A percentile compares a stretch with the other conserved stretches of the same genome.
Conservation (phyloP, 2,329 filamentous ascomycete species). For the Penicillium sp. region DNA sequence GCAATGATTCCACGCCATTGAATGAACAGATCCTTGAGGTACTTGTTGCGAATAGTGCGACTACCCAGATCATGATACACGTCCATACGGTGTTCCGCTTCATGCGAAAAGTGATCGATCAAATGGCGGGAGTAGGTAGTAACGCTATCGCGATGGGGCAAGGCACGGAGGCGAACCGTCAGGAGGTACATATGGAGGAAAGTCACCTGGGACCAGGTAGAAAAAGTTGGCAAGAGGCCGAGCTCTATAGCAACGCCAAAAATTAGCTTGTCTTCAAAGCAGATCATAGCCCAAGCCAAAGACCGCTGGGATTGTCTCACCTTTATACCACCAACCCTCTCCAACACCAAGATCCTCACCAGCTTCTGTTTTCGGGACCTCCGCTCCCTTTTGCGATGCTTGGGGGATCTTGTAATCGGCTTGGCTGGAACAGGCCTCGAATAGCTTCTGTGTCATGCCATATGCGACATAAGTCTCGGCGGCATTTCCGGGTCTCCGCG, state of each 20-base stretch:
- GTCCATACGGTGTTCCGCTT: slow-evolving; percentile 68
- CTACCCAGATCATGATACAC: slow-evolving; percentile 50
- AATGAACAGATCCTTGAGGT: slow-evolving; percentile 81
- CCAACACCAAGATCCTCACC: slow-evolving; percentile 80
- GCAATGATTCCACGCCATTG: slow-evolving; percentile 87
- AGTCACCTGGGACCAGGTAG: slow-evolving; percentile 91
- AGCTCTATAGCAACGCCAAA: slow-evolving; percentile 56
- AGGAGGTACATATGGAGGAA: slow-evolving; percentile 96
- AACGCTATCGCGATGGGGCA: slow-evolving; percentile 64
- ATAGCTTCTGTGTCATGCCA: slow-evolving; percentile 72
- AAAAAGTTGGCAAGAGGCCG: slow-evolving; percentile 80
- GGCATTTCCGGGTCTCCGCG: slow-evolving; percentile 37
- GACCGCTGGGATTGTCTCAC: slow-evolving; percentile 49
- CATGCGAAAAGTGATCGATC: slow-evolving; percentile 79
- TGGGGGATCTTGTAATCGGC: slow-evolving; percentile 76
- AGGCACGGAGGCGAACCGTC: slow-evolving; percentile 75
- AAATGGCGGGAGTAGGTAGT: slow-evolving; percentile 83
- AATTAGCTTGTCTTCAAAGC: slow-evolving; percentile 3
- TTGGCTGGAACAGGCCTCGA: slow-evolving; percentile 69
- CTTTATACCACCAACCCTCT: slow-evolving; percentile 75
- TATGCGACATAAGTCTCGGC: slow-evolving; percentile 75
- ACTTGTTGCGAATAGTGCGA: slow-evolving; percentile 56
- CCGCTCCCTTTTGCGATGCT: slow-evolving; percentile 61
- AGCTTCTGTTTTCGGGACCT: slow-evolving; percentile 67
- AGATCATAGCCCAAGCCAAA: neutral